These are phyloP conservation scores for Pichia exigua DNA, from an alignment of 805 yeast genomes.

Conservation along the genomic window DNA sequence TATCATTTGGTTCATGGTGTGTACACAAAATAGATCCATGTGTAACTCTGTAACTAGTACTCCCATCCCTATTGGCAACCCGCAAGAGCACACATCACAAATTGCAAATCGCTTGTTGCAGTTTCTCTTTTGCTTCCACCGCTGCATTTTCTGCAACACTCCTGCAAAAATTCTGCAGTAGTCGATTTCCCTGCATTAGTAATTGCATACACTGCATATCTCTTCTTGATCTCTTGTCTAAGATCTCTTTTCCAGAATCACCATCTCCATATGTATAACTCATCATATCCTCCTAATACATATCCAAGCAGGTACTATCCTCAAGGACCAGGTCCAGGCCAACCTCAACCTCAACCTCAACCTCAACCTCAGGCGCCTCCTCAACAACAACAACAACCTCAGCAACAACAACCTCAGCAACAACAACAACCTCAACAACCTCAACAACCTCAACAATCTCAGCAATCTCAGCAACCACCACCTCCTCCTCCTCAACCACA, in stretches of 20 bases:
- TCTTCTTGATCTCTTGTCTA: background rate
- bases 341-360: background rate
- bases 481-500: background rate
- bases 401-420: background rate
- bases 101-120: background rate
- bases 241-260: background rate
- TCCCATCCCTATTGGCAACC: background rate
- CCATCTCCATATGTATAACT: background rate
- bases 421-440: background rate
- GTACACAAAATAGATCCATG: background rate
- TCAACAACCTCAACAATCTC: background rate
- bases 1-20: background rate
- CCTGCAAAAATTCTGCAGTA: background rate
- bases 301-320: background rate
- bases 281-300: background rate
- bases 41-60: background rate
- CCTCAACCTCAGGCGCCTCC: background rate
- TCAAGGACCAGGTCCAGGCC: background rate
- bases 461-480: slow-evolving; percentile 10
- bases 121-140: too few species aligned
- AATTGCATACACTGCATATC: background rate
- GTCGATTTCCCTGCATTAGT: background rate
- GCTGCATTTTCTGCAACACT: background rate
- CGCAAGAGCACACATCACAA: background rate
- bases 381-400: background rate